These are phyloP conservation scores for Macroventuria anomochaeta DNA, from an alignment of 2,329 filamentous ascomycete genomes.

Conservation along the genomic window DNA sequence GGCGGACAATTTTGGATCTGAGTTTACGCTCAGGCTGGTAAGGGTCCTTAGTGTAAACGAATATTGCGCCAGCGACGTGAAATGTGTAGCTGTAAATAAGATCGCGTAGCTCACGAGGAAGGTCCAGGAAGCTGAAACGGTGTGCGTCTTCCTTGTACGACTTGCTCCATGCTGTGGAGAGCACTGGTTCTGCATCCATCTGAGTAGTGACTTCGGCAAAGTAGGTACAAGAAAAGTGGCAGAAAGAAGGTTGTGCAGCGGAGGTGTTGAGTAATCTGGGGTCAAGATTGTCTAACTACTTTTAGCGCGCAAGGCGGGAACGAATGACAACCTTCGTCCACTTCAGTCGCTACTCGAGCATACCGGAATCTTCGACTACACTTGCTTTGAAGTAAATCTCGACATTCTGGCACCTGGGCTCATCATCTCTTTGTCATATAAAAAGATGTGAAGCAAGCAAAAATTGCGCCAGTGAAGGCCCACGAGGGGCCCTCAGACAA, in stretches of 20 bases:
- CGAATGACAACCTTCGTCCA: constrained; percentile 1
- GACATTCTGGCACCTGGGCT: not conserved
- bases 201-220: not conserved
- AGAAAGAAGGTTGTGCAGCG: not conserved
- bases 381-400: too few relatives aligned
- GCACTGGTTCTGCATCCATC: constrained; percentile 1
- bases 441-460: constrained; percentile 9
- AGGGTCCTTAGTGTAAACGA: constrained; percentile 33
- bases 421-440: not conserved
- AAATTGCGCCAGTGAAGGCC: constrained; percentile 12
- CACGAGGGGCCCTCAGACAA: constrained; percentile 1
- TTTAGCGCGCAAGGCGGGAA: not conserved
- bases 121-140: constrained; percentile 35
- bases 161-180: constrained; percentile 25
- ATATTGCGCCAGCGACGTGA: constrained; percentile 35
- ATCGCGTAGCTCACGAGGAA: constrained; percentile 43
- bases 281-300: constrained; percentile 11
- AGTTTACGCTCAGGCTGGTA: constrained; percentile 17
- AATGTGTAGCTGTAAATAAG: constrained; percentile 34
- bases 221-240: not conserved
- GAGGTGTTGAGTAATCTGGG: not conserved
- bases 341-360: not conserved
- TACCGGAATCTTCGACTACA: not conserved
- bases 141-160: constrained; percentile 25
- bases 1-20: constrained; percentile 29